A percentile compares a stretch with the other conserved stretches of the same genome.
phyloP scores from a whole-genome alignment of 1,139 yeast species.

The Yarrowia galli region DNA sequence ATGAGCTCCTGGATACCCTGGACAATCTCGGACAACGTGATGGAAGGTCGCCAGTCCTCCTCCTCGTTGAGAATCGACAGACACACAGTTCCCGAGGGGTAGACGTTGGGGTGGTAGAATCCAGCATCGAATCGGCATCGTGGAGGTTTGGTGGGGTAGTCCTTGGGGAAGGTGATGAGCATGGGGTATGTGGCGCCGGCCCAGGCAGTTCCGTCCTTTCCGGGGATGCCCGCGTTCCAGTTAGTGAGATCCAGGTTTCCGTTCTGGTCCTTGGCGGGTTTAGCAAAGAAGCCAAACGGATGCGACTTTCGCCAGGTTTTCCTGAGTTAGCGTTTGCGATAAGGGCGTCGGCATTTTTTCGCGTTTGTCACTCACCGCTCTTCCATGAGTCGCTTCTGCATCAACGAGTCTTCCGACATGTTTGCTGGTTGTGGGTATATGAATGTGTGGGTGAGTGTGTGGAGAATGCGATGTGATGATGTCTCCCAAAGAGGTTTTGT shows the following conservation, averaged over 20 bases:
- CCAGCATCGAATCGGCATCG: slow-evolving; percentile 86
- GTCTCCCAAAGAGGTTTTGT: slow-evolving; percentile 26
- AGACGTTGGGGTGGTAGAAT: slow-evolving; percentile 95
- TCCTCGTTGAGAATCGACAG: slow-evolving; percentile 91
- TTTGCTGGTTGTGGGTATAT: background rate
- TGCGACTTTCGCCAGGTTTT: slow-evolving; percentile 99
- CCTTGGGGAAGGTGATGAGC: slow-evolving; percentile 81
- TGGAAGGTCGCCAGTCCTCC: slow-evolving; percentile 98
- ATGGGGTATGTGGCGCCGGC: slow-evolving; percentile 89
- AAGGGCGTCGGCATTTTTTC: background rate
- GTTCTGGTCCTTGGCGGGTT: slow-evolving; percentile 76
- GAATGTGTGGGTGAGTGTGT: background rate
- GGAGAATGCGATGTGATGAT: slow-evolving; percentile 20
- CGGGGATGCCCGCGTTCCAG: slow-evolving; percentile 98
- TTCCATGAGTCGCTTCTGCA: slow-evolving; percentile 31
- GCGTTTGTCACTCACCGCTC: slow-evolving; percentile 21
- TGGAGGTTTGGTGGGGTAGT: slow-evolving; percentile 97
- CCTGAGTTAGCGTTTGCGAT: slow-evolving; percentile 50
- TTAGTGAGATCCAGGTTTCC: slow-evolving; percentile 83
- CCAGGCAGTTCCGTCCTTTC: slow-evolving; percentile 87
- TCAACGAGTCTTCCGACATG: slow-evolving; percentile 22
- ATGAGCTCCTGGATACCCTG: slow-evolving; percentile 92
- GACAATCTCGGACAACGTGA: slow-evolving; percentile 86
- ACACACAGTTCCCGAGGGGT: slow-evolving; percentile 96
- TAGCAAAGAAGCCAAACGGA: slow-evolving; percentile 96